Base-by-base conservation (phyloP, 2,329 filamentous ascomycete genomes). In the Aureobasidium pullulans region DNA sequence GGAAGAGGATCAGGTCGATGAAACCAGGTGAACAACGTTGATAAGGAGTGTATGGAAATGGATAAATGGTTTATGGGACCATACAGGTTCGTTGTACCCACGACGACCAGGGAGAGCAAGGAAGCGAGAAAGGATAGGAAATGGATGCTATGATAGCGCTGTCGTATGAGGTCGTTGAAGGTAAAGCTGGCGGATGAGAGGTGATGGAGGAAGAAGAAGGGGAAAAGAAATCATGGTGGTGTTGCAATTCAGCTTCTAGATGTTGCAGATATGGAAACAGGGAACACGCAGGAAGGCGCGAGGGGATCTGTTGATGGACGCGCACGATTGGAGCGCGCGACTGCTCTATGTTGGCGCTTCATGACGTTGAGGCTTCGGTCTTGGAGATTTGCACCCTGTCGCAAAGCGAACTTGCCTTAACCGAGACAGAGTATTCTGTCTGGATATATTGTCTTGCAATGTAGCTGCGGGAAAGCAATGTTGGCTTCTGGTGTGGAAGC, bases 231-330 rank as follows among this genome's bases (percentile, higher is more conserved):
- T 4, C 50, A 54, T 54, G 50, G 50, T 29, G 29, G 9, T n/a
- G 50, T 23, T 23, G 16, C 15, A 49, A 34, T 16, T 6, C 4
- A 23, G 34, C 37, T 43, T 16, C 28, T 54, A 43, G 28, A 34
- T 29, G 13, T n/a, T 40, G 6, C 47, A n/a, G 15, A 28, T 37
- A 42, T 43, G 37, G 37, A 54, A 43, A 32, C 50, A 54, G 43
- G 50, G 16, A 54, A 54, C 49, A 54, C 32, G 15, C 50, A 54
- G 50, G 50, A 43, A 54, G 50, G 37, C 39, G 50, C 50, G 39
- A 34, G 28, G 7, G 10, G 28, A 28, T 23, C 16, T 40, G 36
- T 53, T 42, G 36, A 42, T 34, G 23, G 37, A 40, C 11, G 48
- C 13, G 31, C 31, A 36, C 36, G 28, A 54, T 54, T 54, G 50